phyloP scores from a whole-genome alignment of 495 filamentous ascomycete species.

The Penicillium pancosmium region DNA sequence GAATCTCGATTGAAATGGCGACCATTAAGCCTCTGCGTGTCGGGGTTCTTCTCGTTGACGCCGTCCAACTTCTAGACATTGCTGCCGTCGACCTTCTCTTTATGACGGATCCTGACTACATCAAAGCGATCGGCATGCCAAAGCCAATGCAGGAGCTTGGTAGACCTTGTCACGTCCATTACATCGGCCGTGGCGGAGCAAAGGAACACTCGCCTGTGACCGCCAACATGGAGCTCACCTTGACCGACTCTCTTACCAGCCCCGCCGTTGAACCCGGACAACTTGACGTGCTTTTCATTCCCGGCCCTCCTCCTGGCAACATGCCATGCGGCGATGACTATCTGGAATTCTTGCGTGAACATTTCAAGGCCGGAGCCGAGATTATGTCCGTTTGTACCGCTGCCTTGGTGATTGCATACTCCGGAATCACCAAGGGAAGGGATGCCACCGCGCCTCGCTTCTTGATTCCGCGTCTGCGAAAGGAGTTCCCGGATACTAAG shows the following conservation, averaged over 20 bases:
- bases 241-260: slow-evolving; percentile 46
- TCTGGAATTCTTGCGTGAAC: slow-evolving; percentile 48
- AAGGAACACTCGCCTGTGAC: slow-evolving; percentile 37
- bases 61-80: slow-evolving; percentile 52
- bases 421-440: slow-evolving; percentile 53
- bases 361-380: slow-evolving; percentile 40
- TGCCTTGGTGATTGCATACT: slow-evolving; percentile 48
- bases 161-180: slow-evolving; percentile 44
- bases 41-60: slow-evolving; percentile 48
- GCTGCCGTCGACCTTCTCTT: slow-evolving; percentile 52
- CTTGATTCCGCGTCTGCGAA: slow-evolving; percentile 46
- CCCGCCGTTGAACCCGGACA: slow-evolving; percentile 47
- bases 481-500: slow-evolving; percentile 46
- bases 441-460: slow-evolving; percentile 53
- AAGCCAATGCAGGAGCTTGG: slow-evolving; percentile 38
- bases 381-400: slow-evolving; percentile 61
- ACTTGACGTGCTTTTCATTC: slow-evolving; percentile 55
- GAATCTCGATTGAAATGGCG: not conserved
- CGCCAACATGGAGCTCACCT: slow-evolving; percentile 29
- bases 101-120: slow-evolving; percentile 48
- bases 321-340: slow-evolving; percentile 34
- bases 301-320: slow-evolving; percentile 50
- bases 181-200: slow-evolving; percentile 41
- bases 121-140: slow-evolving; percentile 36
- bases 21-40: slow-evolving; percentile 28